Evolutionary conservation across 2,329 filamentous ascomycete genomes (phyloP), one percentile per base, ranked within the genome.

Genomic region (Sclerotinia sclerotiorum): DNA sequence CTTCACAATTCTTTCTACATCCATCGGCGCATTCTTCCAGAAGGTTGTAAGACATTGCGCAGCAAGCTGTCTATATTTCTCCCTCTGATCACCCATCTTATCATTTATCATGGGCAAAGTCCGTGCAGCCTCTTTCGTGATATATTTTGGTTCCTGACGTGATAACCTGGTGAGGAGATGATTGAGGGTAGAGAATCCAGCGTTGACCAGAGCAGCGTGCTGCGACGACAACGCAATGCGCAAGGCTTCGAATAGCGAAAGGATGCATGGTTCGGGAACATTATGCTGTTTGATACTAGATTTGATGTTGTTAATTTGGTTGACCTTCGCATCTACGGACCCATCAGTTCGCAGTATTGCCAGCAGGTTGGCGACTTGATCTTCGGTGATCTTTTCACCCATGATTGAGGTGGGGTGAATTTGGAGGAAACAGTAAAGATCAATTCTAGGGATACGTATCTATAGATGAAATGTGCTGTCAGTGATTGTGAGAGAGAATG

Each of bases 201-300:
- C 91, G 69, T 91, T 90, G 72, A 90, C 88, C 70, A 97, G 88
- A 46, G 87, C 86, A 55, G 89, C 89, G 76, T 96, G 91, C 74
- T 91, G 89, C 54, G 92, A 91, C 66, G 84, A 82, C 73, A 94
- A 90, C 70, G 92, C 91, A 65, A 88, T 81, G 71, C 90, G 90
- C 75, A 96, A 84, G 72, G 90, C 91, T 70, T 97, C 93, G 80
- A 97, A 96, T 72, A 97, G 87, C 69, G 87, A 83, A 35, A 87
- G 81, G 74, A 96, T 86, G 75, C 84, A 86, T 67, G 81, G 80
- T 73, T 96, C 92, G 70, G 93, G 92, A 57, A 97, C 92, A 81
- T 93, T 93, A 78, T 91, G 90, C 79, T 97, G 93, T 80, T 97
- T 97, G 83, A 97, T 97, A 78, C 88, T 87, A 55, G 91, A 93